Evolutionary conservation across 495 filamentous ascomycete genomes (phyloP).

Genomic region (Penicillium alfredii): DNA sequence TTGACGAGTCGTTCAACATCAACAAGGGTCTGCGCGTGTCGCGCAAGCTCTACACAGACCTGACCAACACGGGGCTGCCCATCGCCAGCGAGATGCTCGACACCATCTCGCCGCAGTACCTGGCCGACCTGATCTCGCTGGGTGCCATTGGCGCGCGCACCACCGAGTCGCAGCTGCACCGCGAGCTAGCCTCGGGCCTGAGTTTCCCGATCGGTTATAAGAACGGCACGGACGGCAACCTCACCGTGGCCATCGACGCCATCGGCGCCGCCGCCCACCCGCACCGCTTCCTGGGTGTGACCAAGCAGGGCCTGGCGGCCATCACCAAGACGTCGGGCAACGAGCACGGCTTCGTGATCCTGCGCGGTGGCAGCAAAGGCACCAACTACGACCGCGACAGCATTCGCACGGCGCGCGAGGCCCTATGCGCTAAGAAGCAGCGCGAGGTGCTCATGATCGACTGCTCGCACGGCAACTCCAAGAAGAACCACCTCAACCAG

Average conservation of each 20-base stretch:
- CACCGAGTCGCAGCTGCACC: constrained; percentile 94
- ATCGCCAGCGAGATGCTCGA: constrained; percentile 98
- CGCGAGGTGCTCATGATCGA: constrained; percentile 93
- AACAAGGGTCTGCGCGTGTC: constrained; percentile 94
- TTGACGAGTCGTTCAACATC: constrained; percentile 96
- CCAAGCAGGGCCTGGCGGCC: constrained; percentile 94
- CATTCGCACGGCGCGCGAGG: constrained; percentile 72
- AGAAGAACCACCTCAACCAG: constrained; percentile 73
- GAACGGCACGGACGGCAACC: constrained; percentile 95
- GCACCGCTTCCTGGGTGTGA: constrained; percentile 98
- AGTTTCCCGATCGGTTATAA: constrained; percentile 99
- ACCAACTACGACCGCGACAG: constrained; percentile 89
- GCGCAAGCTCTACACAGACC: constrained; percentile 81
- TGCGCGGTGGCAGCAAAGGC: constrained; percentile 86
- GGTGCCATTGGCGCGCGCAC: constrained; percentile 95
- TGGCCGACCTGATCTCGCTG: constrained; percentile 90
- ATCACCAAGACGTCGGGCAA: constrained; percentile 92
- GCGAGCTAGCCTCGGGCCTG: constrained; percentile 92
- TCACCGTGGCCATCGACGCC: constrained; percentile 92
- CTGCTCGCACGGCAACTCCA: constrained; percentile 80
- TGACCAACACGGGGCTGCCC: constrained; percentile 80
- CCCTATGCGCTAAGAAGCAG: constrained; percentile 76
- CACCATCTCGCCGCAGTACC: constrained; percentile 94
- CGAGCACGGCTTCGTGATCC: constrained; percentile 93
- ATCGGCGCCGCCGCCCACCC: constrained; percentile 85